Evolutionary conservation across 805 yeast species (phyloP).

Genomic region (Metschnikowia borealis): DNA sequence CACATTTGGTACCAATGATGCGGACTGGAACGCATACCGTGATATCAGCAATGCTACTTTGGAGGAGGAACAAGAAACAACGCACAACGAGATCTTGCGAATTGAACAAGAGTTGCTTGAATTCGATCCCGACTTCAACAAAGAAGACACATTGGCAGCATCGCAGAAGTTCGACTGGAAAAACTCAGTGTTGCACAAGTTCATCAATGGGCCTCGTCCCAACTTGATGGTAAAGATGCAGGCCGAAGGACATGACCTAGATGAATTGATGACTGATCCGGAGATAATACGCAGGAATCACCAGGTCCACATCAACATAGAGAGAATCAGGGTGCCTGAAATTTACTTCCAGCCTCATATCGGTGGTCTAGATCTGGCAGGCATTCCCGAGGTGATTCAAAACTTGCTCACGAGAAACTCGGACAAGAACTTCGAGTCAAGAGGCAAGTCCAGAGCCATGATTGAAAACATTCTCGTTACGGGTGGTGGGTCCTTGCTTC

Average conservation of each 20-base stretch:
- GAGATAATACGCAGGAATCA: constrained; percentile 83
- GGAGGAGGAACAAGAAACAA: constrained; percentile 77
- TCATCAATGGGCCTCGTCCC: constrained; percentile 85
- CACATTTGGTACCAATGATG: constrained; percentile 92
- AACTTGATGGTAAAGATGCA: constrained; percentile 56
- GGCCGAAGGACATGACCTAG: constrained; percentile 38
- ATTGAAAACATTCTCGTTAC: constrained; percentile 72
- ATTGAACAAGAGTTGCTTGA: constrained; percentile 75
- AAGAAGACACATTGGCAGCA: constrained; percentile 76
- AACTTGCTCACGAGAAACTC: constrained; percentile 60
- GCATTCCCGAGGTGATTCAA: constrained; percentile 73
- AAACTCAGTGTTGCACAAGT: constrained; percentile 72
- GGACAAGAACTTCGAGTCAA: constrained; percentile 49
- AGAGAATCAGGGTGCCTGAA: constrained; percentile 89
- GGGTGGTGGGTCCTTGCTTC: constrained; percentile 75
- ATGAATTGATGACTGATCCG: constrained; percentile 41
- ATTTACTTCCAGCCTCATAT: constrained; percentile 87
- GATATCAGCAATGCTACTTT: constrained; percentile 74
- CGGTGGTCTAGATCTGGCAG: constrained; percentile 95
- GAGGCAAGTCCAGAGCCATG: constrained; percentile 50
- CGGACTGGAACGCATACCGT: constrained; percentile 90
- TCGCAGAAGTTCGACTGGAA: constrained; percentile 78
- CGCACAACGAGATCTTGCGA: constrained; percentile 52
- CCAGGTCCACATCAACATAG: constrained; percentile 87
- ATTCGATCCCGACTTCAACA: constrained; percentile 79